Conservation (phyloP, 2,329 filamentous ascomycete species). For the Leptodontidium sp. region DNA sequence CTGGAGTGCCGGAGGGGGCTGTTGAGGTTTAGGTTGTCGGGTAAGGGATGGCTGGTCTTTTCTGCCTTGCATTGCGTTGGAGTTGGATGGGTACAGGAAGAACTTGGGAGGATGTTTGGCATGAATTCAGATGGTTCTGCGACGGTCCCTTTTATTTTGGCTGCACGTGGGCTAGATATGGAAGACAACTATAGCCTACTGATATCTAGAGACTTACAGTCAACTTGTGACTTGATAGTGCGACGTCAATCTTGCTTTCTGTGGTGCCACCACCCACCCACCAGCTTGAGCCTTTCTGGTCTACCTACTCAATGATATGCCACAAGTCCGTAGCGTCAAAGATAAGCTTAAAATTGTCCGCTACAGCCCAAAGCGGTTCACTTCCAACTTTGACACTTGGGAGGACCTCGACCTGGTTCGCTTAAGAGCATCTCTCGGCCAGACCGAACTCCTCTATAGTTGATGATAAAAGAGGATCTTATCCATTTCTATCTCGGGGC, state of each 20-base stretch:
- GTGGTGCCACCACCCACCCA: no score
- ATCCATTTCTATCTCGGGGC: background rate
- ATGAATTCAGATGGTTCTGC: no score
- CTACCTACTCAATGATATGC: background rate
- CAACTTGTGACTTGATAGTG: background rate
- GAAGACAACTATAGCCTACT: no score
- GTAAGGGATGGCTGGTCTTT: background rate
- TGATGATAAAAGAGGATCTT: background rate
- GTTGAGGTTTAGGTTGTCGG: slow-evolving; percentile 52
- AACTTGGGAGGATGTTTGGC: no score
- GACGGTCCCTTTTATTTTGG: no score
- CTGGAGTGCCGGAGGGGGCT: slow-evolving; percentile 60
- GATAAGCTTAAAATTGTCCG: background rate
- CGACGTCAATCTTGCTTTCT: background rate
- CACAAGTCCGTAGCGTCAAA: background rate
- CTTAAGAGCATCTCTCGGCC: background rate
- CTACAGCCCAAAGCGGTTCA: background rate
- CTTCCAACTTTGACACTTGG: background rate
- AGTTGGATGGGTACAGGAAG: background rate
- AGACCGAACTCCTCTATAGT: background rate
- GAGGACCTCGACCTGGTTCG: background rate
- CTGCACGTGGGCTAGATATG: no score
- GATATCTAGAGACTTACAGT: background rate
- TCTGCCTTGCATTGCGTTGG: slow-evolving; percentile 17
- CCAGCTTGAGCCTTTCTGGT: no score